Evolutionary conservation across 768 basidiomycete genomes (phyloP), one percentile per base, ranked within the genome.

Genomic region (Ramaria rubella): DNA sequence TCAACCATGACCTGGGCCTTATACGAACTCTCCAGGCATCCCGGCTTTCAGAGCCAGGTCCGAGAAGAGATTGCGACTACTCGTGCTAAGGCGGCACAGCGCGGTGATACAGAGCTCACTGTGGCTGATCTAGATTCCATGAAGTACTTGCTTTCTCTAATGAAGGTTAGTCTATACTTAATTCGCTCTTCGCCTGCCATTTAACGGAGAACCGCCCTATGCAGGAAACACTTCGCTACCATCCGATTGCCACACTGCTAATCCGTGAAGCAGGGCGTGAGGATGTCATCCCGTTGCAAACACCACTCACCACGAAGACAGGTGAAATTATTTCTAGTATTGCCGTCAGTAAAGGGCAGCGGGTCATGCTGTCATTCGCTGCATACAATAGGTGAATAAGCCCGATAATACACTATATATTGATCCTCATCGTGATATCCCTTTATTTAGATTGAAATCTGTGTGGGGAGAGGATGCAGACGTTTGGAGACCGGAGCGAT

Each of bases 391-490:
- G 71, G 73, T 72, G 15, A 30, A 63, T 62, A 3, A 4, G 7
- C 30, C 23, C n/a, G 19, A 9, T 31, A n/a, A n/a, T n/a, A n/a
- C n/a, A 30, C 19, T 31, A 9, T 33, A 3, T 3, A 4, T 26
- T 17, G 21, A 19, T 3, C 19, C 19, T 40, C 19, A 5, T 40
- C 15, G 19, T 17, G 38, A 6, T 8, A 8, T 17, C 19, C 23
- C 36, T 19, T n/a, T 38, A n/a, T n/a, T 23, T n/a, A 53, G 30
- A 36, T 65, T 67, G 31, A 36, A 65, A 19, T 58, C 61, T 14
- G 62, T 69, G 14, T 72, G 70, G 70, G 69, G 69, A 3, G 59
- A 64, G 17, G 69, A 72, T 31, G 69, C 69, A 1, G 57, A 67
- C 31, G 51, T 56, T 38, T 70, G 64, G 62, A 66, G 69, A 36